A percentile compares a stretch with the other conserved stretches of the same genome.
phyloP scores from a whole-genome alignment of 192 early-diverging fungal species.

The Coemansia sp. region DNA sequence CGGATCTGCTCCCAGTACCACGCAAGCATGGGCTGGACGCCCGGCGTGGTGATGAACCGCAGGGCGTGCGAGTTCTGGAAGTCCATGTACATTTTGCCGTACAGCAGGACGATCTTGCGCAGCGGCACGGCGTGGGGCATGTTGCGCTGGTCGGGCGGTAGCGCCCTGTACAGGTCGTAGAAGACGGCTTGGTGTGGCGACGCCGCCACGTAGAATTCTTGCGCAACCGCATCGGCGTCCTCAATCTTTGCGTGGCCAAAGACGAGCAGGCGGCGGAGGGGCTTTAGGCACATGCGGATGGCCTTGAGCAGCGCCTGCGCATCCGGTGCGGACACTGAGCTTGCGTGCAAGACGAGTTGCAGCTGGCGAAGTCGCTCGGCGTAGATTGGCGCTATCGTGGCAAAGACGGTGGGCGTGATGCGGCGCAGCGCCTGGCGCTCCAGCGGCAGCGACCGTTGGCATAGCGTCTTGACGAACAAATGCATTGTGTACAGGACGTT shows the following conservation, averaged over 20 bases:
- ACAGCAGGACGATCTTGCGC: constrained; percentile 62
- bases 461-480: constrained; percentile 74
- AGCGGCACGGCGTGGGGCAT: constrained; percentile 13
- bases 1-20: constrained; percentile 77
- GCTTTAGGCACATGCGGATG: constrained; percentile 70
- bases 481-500: constrained; percentile 75
- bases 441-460: constrained; percentile 66
- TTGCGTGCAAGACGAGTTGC: constrained; percentile 31
- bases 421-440: constrained; percentile 61
- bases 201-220: constrained; percentile 36
- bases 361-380: constrained; percentile 61
- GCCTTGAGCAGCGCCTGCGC: constrained; percentile 57
- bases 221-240: constrained; percentile 9
- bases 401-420: constrained; percentile 75
- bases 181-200: constrained; percentile 40
- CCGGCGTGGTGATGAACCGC: constrained; percentile 65
- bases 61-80: constrained; percentile 70
- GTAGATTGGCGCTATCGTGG: constrained; percentile 69
- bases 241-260: constrained; percentile 69
- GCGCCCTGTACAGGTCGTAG: constrained; percentile 24
- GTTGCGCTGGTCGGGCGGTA: constrained; percentile 24
- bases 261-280: constrained; percentile 74
- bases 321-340: background rate
- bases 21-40: constrained; percentile 63
- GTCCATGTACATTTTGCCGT: constrained; percentile 82